Evolutionary conservation across 2,329 filamentous ascomycete genomes (phyloP), one percentile per base, ranked within the genome.

Genomic region (Aspergillus pseudoviridinutans): DNA sequence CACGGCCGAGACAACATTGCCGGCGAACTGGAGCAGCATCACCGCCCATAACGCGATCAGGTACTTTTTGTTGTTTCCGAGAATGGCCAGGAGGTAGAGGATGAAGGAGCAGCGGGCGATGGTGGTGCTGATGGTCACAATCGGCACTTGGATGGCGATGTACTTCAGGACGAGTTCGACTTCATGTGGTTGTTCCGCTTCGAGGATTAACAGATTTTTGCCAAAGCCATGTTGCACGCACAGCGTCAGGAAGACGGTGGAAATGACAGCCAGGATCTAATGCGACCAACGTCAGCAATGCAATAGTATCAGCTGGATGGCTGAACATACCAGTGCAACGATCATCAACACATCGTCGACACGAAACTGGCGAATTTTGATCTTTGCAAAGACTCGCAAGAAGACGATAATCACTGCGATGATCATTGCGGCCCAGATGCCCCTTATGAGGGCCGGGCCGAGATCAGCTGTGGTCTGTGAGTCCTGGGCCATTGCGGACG

Each of bases 261-360:
- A 63, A 1, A 56, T 61, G 25, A 71, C 62, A 8, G 63, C 62
- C n/a, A 69, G 55, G 17, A 59, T 42, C 68, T 70, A 22, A 24
- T 24, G 51, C 22, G 10, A 25, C 54, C 35, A 25, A 6, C 24
- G 7, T 4, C n/a, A 22, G 20, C 7, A 49, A 49, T 27, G 35
- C 49, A 27, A 28, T 10, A 24, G 41, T 29, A 28, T 14, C 5
- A 35, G 24, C 12, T 17, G 17, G 49, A 46, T 12, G 27, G 14
- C 22, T 12, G 12, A 7, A 49, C 59, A 54, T 63, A 70, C 68
- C 61, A 60, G 51, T 4, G 68, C 64, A 9, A 70, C 20, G 32
- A 71, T 58, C 68, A 71, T 71, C 46, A 71, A 44, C 4, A 68
- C 64, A 65, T 71, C 68, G 49, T 71, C 68, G 12, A 64, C 44